These are phyloP conservation scores for Aspergillus clavatus DNA, from an alignment of 2,329 filamentous ascomycete genomes.

Conservation along the genomic window DNA sequence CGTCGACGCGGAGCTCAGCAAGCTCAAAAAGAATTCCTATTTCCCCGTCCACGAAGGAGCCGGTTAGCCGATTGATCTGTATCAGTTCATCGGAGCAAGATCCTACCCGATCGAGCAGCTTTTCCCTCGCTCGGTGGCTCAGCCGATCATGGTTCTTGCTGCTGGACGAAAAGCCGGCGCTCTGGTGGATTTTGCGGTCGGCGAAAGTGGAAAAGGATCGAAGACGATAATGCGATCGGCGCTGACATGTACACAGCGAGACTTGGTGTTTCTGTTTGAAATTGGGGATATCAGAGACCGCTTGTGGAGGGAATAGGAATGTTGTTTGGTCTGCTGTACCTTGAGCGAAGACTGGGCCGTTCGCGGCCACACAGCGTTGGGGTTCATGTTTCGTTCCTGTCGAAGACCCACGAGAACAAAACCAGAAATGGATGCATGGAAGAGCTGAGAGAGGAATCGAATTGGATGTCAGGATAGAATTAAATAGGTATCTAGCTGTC, in stretches of 20 bases:
- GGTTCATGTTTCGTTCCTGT: constrained; percentile 31
- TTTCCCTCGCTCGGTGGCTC: constrained; percentile 40
- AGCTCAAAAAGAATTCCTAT: constrained; percentile 78
- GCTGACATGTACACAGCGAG: constrained; percentile 10
- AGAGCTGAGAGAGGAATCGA: constrained; percentile 5
- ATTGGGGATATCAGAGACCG: not conserved
- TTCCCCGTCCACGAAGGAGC: not conserved
- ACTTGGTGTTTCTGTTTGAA: constrained; percentile 18
- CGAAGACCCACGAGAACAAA: constrained; percentile 6
- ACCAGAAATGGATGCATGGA: constrained; percentile 14
- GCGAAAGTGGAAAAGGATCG: constrained; percentile 15
- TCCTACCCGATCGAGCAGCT: constrained; percentile 40
- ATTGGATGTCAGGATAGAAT: constrained; percentile 1
- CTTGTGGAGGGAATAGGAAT: not conserved
- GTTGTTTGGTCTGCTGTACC: constrained; percentile 15
- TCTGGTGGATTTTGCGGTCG: constrained; percentile 21
- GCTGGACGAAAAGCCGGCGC: constrained; percentile 29
- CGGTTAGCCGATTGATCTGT: constrained; percentile 2
- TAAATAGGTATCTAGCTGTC: not conserved
- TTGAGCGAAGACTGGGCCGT: constrained; percentile 26
- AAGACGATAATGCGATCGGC: constrained; percentile 1
- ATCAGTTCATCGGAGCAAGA: not conserved
- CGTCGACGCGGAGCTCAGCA: constrained; percentile 83
- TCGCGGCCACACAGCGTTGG: constrained; percentile 29
- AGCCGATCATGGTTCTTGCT: constrained; percentile 27